These are phyloP conservation scores for Berberis thunbergii DNA, from an alignment of 164 flowering plant species.

Conservation along the genomic window DNA sequence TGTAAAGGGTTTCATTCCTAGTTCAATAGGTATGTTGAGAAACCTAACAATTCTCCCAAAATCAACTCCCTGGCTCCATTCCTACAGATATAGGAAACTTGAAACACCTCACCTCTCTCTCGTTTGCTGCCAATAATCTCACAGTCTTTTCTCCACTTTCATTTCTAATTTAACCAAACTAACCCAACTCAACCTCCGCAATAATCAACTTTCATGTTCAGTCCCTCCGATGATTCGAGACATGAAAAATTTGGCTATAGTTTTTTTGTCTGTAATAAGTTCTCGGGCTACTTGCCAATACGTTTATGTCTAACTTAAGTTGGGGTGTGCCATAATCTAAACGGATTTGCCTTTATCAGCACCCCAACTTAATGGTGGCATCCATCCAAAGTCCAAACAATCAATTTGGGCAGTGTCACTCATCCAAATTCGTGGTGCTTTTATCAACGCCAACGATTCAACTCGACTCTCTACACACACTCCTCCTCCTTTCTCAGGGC, in stretches of 20 bases:
- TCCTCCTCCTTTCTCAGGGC: no score
- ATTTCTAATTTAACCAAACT: neutral
- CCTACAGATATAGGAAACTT: neutral
- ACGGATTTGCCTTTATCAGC: no score
- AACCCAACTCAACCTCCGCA: neutral
- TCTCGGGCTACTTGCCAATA: slow-evolving; percentile 1
- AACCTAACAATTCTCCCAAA: neutral
- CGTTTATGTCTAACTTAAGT: no score
- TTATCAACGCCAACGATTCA: no score
- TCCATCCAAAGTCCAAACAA: no score
- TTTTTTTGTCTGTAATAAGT: neutral
- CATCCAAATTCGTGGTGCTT: no score
- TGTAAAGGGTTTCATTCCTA: slow-evolving; percentile 1
- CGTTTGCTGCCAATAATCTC: neutral
- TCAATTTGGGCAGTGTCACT: no score
- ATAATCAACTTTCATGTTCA: neutral
- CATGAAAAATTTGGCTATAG: neutral
- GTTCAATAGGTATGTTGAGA: neutral
- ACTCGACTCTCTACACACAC: no score
- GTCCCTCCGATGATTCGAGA: neutral
- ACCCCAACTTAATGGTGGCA: no score
- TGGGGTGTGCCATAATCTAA: no score
- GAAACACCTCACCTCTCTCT: neutral
- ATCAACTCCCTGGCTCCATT: neutral
- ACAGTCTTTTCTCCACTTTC: neutral